Percentiles rank a stretch among this genome's conserved stretches.
phyloP scores from a whole-genome alignment of 495 filamentous ascomycete genomes.

The Rostrohypoxylon terebratum region DNA sequence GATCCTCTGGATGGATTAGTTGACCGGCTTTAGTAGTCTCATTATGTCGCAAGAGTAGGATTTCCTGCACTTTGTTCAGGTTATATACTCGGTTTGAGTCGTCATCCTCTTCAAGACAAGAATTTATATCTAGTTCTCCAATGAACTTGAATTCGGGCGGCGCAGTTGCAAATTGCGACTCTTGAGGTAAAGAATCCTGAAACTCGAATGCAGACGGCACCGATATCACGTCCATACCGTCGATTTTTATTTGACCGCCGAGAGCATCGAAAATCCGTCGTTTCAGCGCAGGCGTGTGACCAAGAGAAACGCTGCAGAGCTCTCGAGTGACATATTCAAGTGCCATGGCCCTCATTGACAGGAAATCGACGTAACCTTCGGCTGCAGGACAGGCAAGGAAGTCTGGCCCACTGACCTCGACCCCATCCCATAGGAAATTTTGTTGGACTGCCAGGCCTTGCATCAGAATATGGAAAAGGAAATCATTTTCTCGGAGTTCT shows the following conservation, averaged over 20 bases:
- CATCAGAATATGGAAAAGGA: constrained; percentile 76
- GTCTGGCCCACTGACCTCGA: constrained; percentile 60
- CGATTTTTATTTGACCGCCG: constrained; percentile 75
- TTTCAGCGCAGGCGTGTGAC: constrained; percentile 78
- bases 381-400: constrained; percentile 75
- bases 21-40: constrained; percentile 65
- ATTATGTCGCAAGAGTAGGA: constrained; percentile 66
- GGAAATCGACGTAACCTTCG: constrained; percentile 75
- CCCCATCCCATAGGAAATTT: constrained; percentile 75
- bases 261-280: constrained; percentile 81
- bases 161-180: constrained; percentile 63
- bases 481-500: constrained; percentile 80
- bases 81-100: constrained; percentile 66
- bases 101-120: constrained; percentile 66
- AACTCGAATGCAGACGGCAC: constrained; percentile 88
- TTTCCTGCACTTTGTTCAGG: constrained; percentile 71
- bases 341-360: constrained; percentile 76
- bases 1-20: constrained; percentile 66
- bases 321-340: constrained; percentile 88
- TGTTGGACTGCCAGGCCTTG: constrained; percentile 72
- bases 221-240: constrained; percentile 68
- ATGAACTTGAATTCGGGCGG: constrained; percentile 67
- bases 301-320: constrained; percentile 77
- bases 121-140: constrained; percentile 68
- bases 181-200: constrained; percentile 87